Evolutionary conservation across 1,284 basidiomycete species (phyloP).

Genomic region (Cutaneotrichosporon spelunceum): DNA sequence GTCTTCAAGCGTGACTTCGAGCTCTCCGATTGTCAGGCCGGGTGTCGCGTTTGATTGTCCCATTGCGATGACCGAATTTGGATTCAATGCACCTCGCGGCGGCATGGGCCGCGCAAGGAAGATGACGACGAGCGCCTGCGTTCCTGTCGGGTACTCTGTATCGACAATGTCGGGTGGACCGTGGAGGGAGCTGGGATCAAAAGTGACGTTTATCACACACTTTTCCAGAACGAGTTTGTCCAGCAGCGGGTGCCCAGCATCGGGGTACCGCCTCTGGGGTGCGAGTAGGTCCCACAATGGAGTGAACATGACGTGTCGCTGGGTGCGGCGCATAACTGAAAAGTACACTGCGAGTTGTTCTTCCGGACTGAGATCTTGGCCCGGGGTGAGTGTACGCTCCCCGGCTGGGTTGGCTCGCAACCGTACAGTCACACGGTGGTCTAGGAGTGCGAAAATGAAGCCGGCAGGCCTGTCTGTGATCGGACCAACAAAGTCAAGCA

Average conservation of each 20-base stretch:
- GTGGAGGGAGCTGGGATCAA: neutral
- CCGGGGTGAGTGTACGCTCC: neutral
- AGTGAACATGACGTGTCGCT: neutral
- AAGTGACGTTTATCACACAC: neutral
- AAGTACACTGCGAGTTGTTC: neutral
- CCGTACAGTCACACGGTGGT: neutral
- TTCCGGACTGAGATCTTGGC: neutral
- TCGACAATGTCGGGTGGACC: neutral
- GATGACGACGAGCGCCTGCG: neutral
- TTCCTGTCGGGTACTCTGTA: neutral
- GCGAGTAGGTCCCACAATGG: neutral
- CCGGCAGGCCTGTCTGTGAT: neutral
- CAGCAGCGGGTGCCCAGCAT: neutral
- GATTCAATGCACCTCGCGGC: neutral
- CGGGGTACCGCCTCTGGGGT: neutral
- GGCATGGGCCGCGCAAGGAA: neutral
- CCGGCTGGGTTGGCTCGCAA: neutral
- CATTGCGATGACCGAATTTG: neutral
- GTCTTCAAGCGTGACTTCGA: neutral
- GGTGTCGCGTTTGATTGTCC: neutral
- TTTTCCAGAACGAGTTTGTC: slow-evolving; percentile 1
- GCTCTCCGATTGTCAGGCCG: neutral
- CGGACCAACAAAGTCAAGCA: neutral
- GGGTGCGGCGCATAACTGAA: neutral
- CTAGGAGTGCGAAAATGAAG: neutral